Conservation (phyloP, 2,329 filamentous ascomycete genomes). For the Stagonosporopsis rhizophila region DNA sequence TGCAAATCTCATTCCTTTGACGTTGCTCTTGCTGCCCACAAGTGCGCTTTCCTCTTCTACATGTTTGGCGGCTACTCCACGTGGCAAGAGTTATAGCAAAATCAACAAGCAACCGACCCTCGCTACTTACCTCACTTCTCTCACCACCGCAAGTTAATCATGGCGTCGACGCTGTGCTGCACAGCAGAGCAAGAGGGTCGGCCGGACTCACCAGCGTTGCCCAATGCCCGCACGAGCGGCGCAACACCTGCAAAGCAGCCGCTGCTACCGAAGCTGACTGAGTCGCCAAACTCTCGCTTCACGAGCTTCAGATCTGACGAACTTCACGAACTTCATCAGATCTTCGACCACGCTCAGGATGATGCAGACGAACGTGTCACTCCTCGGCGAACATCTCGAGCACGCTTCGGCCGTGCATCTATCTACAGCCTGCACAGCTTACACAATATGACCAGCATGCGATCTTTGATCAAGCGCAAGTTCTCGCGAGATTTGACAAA, state of each 20-base stretch:
- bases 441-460: constrained; percentile 46
- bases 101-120: constrained; percentile 2
- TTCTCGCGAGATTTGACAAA: constrained; percentile 39
- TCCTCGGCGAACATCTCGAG: constrained; percentile 23
- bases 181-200: constrained; percentile 39
- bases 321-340: constrained; percentile 42
- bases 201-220: constrained; percentile 41
- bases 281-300: constrained; percentile 36
- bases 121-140: neutral
- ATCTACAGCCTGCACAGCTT: constrained; percentile 44
- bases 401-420: constrained; percentile 36
- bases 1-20: neutral
- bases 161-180: constrained; percentile 47
- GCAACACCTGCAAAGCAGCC: constrained; percentile 37
- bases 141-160: constrained; percentile 13
- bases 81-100: constrained; percentile 11
- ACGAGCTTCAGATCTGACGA: constrained; percentile 43
- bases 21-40: neutral
- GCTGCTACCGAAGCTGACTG: constrained; percentile 26
- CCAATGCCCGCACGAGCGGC: constrained; percentile 41
- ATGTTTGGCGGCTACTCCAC: constrained; percentile 19
- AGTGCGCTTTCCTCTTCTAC: constrained; percentile 7
- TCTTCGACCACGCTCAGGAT: constrained; percentile 41
- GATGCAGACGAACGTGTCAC: constrained; percentile 17
- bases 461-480: constrained; percentile 42